These are phyloP conservation scores for Avena atlantica DNA, from an alignment of 176 grass and related monocot species.

Conservation along the genomic window DNA sequence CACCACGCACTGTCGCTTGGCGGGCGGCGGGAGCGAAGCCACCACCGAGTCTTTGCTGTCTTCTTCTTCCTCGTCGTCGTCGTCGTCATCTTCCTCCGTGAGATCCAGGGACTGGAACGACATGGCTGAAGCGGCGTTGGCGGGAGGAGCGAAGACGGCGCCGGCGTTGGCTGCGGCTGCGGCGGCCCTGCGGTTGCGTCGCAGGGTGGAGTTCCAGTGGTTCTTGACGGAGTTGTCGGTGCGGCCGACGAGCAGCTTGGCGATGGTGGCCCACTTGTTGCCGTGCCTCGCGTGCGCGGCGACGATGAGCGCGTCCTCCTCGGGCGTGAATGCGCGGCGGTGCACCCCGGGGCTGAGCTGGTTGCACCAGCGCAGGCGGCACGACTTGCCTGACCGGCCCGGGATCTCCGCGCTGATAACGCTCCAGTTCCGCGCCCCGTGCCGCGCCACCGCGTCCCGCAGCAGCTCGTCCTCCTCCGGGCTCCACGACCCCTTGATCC, in stretches of 20 bases:
- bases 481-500: slow-evolving; percentile 91
- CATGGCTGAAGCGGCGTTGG: not conserved
- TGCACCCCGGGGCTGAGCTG: slow-evolving; percentile 86
- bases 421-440: slow-evolving; percentile 82
- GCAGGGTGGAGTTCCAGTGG: slow-evolving; percentile 96
- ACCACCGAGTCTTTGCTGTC: slow-evolving; percentile 45
- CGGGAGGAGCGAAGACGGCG: not conserved
- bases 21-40: not conserved
- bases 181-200: slow-evolving; percentile 44
- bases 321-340: slow-evolving; percentile 80
- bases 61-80: not conserved
- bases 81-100: slow-evolving; percentile 22
- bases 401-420: slow-evolving; percentile 72
- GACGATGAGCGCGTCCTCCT: slow-evolving; percentile 74
- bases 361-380: slow-evolving; percentile 92
- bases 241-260: slow-evolving; percentile 71
- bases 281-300: slow-evolving; percentile 61
- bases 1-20: slow-evolving; percentile 33
- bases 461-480: slow-evolving; percentile 82
- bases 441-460: slow-evolving; percentile 53
- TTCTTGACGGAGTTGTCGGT: slow-evolving; percentile 99
- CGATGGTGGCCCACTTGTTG: slow-evolving; percentile 97
- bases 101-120: slow-evolving; percentile 20
- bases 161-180: not conserved
- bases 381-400: slow-evolving; percentile 84